These are phyloP conservation scores for Tolypocladium inflatum DNA, from an alignment of 2,329 filamentous ascomycete species.

Conservation along the genomic window DNA sequence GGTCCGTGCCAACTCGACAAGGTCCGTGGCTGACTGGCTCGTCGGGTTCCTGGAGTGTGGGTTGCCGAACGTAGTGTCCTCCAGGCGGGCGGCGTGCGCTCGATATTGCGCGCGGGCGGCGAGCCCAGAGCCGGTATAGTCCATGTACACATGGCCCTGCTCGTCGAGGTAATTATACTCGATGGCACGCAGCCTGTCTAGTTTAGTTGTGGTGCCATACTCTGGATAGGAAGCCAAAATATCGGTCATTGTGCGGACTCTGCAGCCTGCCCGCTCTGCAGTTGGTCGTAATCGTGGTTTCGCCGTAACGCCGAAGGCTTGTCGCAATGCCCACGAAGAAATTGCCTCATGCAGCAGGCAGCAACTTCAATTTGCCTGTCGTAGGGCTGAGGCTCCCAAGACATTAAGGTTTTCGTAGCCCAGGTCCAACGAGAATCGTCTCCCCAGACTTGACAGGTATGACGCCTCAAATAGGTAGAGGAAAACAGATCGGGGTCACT, in stretches of 20 bases:
- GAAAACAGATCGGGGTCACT: neutral
- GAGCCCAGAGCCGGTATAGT: conserved; percentile 30
- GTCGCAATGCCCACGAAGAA: neutral
- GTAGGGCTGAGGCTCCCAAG: too few species aligned
- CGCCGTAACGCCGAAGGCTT: neutral
- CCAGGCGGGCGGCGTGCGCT: conserved; percentile 20
- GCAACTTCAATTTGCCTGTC: too few species aligned
- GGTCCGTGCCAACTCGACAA: conserved; percentile 20
- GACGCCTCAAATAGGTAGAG: neutral
- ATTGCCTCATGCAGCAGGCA: too few species aligned
- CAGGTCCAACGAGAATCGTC: neutral
- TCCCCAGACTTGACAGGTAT: neutral
- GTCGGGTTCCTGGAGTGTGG: conserved; percentile 30
- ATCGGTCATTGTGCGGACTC: neutral
- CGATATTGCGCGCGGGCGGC: conserved; percentile 20
- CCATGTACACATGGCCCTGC: conserved; percentile 28
- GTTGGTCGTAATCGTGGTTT: neutral
- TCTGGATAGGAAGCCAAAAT: conserved; percentile 19
- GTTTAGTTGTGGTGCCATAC: conserved; percentile 17
- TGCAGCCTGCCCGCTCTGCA: neutral
- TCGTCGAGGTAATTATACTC: conserved; percentile 28
- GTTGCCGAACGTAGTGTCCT: conserved; percentile 24
- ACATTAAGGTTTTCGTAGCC: neutral
- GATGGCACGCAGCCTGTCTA: conserved; percentile 14
- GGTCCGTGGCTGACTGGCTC: conserved; percentile 20